Evolutionary conservation across 2,329 filamentous ascomycete species (phyloP).

Genomic region (Beauveria sp.): DNA sequence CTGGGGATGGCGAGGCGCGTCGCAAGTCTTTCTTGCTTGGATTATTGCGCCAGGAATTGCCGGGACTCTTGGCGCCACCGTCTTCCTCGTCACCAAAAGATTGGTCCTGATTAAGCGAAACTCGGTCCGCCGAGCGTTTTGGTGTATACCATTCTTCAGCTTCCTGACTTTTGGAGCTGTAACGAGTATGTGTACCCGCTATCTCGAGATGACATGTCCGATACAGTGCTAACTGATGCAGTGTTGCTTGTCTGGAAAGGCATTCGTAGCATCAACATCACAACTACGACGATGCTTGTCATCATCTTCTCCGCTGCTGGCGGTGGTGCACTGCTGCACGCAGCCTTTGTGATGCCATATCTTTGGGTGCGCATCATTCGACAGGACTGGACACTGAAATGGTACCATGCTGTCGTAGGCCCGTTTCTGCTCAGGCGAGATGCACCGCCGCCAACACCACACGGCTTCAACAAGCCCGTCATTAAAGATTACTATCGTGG

Average conservation of each 20-base stretch:
- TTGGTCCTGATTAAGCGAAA: slow-evolving; percentile 21
- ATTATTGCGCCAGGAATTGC: slow-evolving; percentile 27
- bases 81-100: slow-evolving; percentile 29
- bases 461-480: slow-evolving; percentile 33
- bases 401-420: slow-evolving; percentile 40
- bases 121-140: slow-evolving; percentile 27
- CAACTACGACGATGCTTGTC: slow-evolving; percentile 19
- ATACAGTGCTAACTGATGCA: slow-evolving; percentile 14
- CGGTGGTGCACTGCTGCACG: slow-evolving; percentile 33
- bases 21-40: slow-evolving; percentile 33
- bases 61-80: slow-evolving; percentile 22
- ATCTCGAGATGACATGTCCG: background rate
- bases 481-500: slow-evolving; percentile 43
- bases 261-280: slow-evolving; percentile 20
- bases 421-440: slow-evolving; percentile 36
- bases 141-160: slow-evolving; percentile 29
- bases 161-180: slow-evolving; percentile 29
- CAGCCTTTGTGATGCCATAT: slow-evolving; percentile 44
- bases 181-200: slow-evolving; percentile 21
- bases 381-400: slow-evolving; percentile 43
- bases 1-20: slow-evolving; percentile 30
- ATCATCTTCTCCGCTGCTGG: slow-evolving; percentile 36
- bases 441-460: slow-evolving; percentile 26
- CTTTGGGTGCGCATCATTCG: slow-evolving; percentile 41
- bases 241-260: slow-evolving; percentile 47